Evolutionary conservation across 148 eudicot species (phyloP).

Genomic region (Selenicereus undatus): DNA sequence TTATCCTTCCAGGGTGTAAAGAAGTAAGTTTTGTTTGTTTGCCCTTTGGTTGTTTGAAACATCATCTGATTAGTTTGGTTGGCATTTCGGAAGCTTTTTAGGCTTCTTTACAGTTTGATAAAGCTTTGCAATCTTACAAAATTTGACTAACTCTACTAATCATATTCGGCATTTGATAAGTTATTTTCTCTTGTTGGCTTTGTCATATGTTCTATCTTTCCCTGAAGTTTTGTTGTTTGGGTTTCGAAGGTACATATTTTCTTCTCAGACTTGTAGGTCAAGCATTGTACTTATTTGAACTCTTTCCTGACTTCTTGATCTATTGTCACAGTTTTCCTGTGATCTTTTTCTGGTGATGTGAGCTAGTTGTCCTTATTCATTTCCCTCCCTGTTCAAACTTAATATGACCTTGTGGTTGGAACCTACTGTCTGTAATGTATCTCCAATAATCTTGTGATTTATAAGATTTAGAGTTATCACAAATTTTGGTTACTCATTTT

Average conservation of each 20-base stretch:
- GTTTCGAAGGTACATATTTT: not conserved
- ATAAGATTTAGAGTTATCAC: not conserved
- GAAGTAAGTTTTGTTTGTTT: conserved; percentile 44
- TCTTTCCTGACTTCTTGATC: not conserved
- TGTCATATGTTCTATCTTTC: not conserved
- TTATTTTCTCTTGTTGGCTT: not conserved
- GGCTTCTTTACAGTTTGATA: not conserved
- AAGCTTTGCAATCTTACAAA: not conserved
- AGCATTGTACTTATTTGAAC: not conserved
- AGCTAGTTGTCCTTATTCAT: not conserved
- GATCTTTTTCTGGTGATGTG: not conserved
- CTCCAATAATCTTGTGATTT: not conserved
- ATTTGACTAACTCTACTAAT: not conserved
- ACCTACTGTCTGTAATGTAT: not conserved
- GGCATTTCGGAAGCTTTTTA: not conserved
- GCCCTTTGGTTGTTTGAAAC: not conserved
- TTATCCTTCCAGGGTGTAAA: conserved; percentile 70
- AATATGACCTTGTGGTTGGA: not conserved
- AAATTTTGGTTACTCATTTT: not conserved
- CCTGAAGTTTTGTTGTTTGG: not conserved
- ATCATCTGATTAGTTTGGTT: not conserved
- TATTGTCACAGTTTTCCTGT: too few relatives aligned
- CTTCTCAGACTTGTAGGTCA: not conserved
- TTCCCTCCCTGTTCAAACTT: not conserved
- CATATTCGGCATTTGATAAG: not conserved